phyloP scores from a whole-genome alignment of 148 eudicot genomes.

The Polygonum aviculare region DNA sequence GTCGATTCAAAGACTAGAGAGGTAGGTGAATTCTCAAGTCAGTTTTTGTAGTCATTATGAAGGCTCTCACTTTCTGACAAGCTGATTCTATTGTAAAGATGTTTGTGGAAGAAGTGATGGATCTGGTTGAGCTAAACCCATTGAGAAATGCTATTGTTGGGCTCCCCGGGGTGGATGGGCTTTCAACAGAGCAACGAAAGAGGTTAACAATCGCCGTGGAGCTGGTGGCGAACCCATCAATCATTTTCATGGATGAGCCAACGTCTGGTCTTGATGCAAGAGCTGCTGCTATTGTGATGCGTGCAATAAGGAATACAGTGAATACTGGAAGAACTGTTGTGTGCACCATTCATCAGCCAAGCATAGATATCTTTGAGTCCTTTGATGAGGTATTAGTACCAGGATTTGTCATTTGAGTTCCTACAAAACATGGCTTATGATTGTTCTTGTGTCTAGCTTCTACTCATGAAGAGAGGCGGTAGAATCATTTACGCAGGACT shows the following conservation, averaged over 20 bases:
- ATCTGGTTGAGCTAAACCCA: slow-evolving; percentile 59
- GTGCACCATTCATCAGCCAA: slow-evolving; percentile 89
- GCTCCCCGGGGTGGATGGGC: slow-evolving; percentile 66
- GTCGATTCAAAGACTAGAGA: slow-evolving; percentile 31
- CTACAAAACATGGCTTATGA: neutral
- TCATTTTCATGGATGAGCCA: slow-evolving; percentile 93
- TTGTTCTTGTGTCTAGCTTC: slow-evolving; percentile 32
- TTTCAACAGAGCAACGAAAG: slow-evolving; percentile 74
- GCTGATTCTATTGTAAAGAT: slow-evolving; percentile 19
- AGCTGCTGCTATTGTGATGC: slow-evolving; percentile 95
- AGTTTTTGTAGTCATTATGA: neutral
- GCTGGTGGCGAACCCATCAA: slow-evolving; percentile 77
- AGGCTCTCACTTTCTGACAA: neutral
- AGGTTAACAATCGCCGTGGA: slow-evolving; percentile 76
- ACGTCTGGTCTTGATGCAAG: slow-evolving; percentile 95
- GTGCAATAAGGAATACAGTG: slow-evolving; percentile 72
- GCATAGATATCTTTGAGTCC: slow-evolving; percentile 84
- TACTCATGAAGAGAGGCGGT: slow-evolving; percentile 81
- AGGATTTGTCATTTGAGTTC: neutral
- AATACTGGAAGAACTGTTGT: slow-evolving; percentile 86
- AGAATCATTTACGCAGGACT: slow-evolving; percentile 57
- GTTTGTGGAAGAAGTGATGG: slow-evolving; percentile 68
- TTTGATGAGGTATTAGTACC: slow-evolving; percentile 59
- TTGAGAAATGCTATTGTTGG: slow-evolving; percentile 58
- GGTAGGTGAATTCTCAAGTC: slow-evolving; percentile 32